Evolutionary conservation across 306 rosid genomes (phyloP).

Genomic region (Sicyos edulis): DNA sequence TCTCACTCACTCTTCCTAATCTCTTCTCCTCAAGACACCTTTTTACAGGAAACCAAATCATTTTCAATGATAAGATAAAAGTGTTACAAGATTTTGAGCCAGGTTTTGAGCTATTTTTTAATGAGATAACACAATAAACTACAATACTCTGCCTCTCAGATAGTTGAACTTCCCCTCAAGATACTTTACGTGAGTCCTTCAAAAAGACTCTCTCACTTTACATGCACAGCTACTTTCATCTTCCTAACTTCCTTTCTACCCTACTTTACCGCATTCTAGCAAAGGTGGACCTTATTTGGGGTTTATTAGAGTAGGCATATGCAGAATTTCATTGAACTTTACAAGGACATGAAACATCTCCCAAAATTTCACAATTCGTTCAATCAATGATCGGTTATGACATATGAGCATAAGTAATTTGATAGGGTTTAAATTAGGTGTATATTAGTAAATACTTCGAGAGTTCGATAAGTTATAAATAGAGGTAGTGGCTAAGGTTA

Average conservation of each 20-base stretch:
- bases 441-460: no score
- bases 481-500: no score
- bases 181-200: background rate
- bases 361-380: background rate
- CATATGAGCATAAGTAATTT: background rate
- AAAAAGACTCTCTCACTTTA: background rate
- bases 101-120: no score
- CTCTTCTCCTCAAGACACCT: background rate
- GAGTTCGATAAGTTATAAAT: no score
- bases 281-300: background rate
- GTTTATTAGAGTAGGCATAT: background rate
- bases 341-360: background rate
- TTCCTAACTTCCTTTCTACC: conserved; percentile 6
- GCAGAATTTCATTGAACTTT: background rate
- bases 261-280: background rate
- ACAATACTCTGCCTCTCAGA: no score
- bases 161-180: no score
- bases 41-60: no score
- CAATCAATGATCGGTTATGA: background rate
- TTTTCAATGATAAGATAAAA: no score
- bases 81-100: no score
- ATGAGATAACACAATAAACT: no score
- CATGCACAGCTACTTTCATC: background rate
- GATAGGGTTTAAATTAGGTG: no score
- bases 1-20: background rate